A percentile compares a stretch with the other conserved stretches of the same genome.
These are phyloP conservation scores for Trypanosoma conorhini DNA, from an alignment of 208 protist species.

Conservation along the genomic window DNA sequence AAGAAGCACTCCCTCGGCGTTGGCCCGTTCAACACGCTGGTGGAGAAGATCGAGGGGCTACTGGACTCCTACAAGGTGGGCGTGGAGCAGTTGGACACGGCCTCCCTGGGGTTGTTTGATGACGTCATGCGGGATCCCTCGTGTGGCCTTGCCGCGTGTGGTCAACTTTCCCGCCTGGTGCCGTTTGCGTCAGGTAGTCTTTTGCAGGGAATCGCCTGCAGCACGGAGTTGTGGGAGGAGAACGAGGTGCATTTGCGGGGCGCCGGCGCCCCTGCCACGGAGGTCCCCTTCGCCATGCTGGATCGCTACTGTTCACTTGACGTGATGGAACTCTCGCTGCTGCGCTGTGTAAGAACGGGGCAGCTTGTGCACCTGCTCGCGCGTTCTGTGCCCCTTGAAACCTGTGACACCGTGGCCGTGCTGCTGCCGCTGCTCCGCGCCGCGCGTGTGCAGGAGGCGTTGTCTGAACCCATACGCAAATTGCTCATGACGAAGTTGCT, in stretches of 20 bases:
- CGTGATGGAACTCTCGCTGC: conserved; percentile 47
- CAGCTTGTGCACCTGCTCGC: conserved; percentile 79
- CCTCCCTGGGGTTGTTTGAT: conserved; percentile 35
- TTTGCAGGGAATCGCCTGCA: conserved; percentile 44
- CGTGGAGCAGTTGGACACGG: conserved; percentile 42
- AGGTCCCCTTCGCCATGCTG: conserved; percentile 45
- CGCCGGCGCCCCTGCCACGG: neutral
- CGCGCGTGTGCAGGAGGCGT: conserved; percentile 16
- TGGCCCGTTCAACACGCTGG: conserved; percentile 37
- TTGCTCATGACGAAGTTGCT: conserved; percentile 41
- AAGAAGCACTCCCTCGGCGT: conserved; percentile 63
- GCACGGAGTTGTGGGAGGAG: conserved; percentile 42
- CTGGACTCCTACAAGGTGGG: conserved; percentile 50
- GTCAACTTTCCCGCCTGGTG: conserved; percentile 61
- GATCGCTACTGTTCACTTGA: conserved; percentile 62
- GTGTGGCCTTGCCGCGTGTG: conserved; percentile 39
- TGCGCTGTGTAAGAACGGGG: conserved; percentile 60
- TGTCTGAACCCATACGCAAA: conserved; percentile 31
- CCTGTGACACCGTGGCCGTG: conserved; percentile 32
- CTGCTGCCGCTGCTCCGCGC: conserved; percentile 48
- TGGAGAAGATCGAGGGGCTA: conserved; percentile 35
- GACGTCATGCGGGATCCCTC: conserved; percentile 33
- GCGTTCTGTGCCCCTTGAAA: conserved; percentile 23
- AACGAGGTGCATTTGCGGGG: conserved; percentile 28
- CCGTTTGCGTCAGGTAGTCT: conserved; percentile 58